Base-by-base conservation (phyloP, 257 asterid genomes). In the Voacanga thouarsii region DNA sequence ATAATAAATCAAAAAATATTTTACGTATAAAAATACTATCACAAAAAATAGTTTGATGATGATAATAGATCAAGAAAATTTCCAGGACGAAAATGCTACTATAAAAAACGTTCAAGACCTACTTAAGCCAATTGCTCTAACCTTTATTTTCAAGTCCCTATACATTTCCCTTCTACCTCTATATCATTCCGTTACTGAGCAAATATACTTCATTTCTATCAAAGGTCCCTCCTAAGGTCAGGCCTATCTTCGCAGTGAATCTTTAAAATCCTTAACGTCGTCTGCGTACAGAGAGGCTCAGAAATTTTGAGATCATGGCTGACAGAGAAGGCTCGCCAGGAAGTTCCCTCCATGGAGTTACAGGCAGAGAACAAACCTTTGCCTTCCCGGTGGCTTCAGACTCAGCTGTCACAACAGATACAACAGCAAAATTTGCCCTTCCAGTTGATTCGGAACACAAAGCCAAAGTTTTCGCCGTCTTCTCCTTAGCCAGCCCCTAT, bases 371-470 rank as follows among this genome's bases (percentile, higher is more conserved):
- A 33, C 89, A 89, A 44, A 79, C 70, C 19, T 85, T 85, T 47
- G 86, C 88, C 69, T 87, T 87, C 86, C 84, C 89, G 0, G 82
- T 82, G 0, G 82, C 84, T 21, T 63, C 74, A 0, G 86, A 83
- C 28, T 78, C 83, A 28, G 26, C 80, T 18, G 51, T 84, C 19
- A 82, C 84, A 2, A 68, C 79, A 0, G 88, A 87, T 11, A 55
- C 89, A 1, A 72, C 85, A 0, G 84, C 85, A 1, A 86, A 83
- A 41, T 90, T 90, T 70, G 30, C 77, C 5, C n/a, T 90, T 16
- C 89, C 90, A 7, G 90, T 90, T 0, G 95, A 90, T 65, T 88
- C 95, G 0, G 93, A 89, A 80, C 90, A 87, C 89, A 90, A 88
- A 68, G 84, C 95, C 44, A 90, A 68, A 70, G 81, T 74, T 1